Evolutionary conservation across 208 protist species (phyloP).

Genomic region (Leishmania martiniquensis): DNA sequence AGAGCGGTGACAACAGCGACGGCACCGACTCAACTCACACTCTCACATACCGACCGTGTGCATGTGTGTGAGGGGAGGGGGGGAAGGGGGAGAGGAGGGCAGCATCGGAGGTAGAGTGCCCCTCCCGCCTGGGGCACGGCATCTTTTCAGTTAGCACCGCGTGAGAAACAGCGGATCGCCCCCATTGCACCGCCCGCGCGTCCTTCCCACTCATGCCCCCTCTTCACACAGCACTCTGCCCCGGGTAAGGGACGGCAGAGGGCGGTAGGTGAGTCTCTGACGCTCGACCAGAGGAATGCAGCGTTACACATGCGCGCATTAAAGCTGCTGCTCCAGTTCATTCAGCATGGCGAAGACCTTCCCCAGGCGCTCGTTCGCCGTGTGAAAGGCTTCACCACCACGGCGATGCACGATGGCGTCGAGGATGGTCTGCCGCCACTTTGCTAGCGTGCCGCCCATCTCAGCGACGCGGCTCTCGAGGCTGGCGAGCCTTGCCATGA

Average conservation of each 20-base stretch:
- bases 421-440: constrained; percentile 51
- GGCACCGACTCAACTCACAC: neutral
- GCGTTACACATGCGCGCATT: neutral
- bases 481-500: constrained; percentile 29
- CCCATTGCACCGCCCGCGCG: neutral
- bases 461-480: constrained; percentile 31
- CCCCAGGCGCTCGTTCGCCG: constrained; percentile 70
- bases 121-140: neutral
- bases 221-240: neutral
- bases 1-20: neutral
- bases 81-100: neutral
- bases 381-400: constrained; percentile 45
- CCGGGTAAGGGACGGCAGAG: neutral
- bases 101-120: neutral
- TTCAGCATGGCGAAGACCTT: constrained; percentile 64
- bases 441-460: constrained; percentile 12
- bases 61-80: no score
- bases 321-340: constrained; percentile 42
- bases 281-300: neutral
- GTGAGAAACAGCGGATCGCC: neutral
- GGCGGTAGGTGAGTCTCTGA: neutral
- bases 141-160: neutral
- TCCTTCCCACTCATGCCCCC: neutral
- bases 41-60: neutral
- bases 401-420: constrained; percentile 71